Conservation (phyloP, 768 basidiomycete species). For the Macrolepiota dolichaula region DNA sequence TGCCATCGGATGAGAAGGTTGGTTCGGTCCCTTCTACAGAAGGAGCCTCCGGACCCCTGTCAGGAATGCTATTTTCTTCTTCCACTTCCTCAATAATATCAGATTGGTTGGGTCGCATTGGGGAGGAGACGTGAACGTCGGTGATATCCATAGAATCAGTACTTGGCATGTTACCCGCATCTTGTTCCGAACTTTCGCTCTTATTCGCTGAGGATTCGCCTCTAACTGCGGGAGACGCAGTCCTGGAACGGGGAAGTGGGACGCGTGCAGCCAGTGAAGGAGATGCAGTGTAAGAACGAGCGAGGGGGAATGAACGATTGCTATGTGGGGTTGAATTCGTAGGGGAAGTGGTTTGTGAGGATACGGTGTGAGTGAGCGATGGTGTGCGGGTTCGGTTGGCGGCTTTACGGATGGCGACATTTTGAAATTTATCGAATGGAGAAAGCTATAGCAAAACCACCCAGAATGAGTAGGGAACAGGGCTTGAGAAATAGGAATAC, state of each 20-base stretch:
- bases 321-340: slow-evolving; percentile 65
- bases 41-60: not conserved
- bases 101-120: slow-evolving; percentile 20
- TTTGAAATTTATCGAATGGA: slow-evolving; percentile 59
- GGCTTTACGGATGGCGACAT: slow-evolving; percentile 56
- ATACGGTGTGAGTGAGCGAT: slow-evolving; percentile 60
- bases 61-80: slow-evolving; percentile 17
- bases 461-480: not conserved
- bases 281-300: slow-evolving; percentile 38
- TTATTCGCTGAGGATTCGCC: slow-evolving; percentile 13
- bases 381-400: slow-evolving; percentile 56
- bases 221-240: slow-evolving; percentile 42
- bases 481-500: slow-evolving; percentile 12
- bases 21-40: slow-evolving; percentile 42
- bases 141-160: slow-evolving; percentile 51
- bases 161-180: slow-evolving; percentile 29
- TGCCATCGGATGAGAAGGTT: slow-evolving; percentile 72
- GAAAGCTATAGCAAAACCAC: slow-evolving; percentile 44
- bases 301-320: slow-evolving; percentile 38
- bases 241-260: slow-evolving; percentile 51
- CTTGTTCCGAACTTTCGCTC: slow-evolving; percentile 25
- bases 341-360: slow-evolving; percentile 57
- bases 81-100: slow-evolving; percentile 22
- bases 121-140: slow-evolving; percentile 45
- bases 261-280: slow-evolving; percentile 43